Conservation (phyloP, 2,329 filamentous ascomycete species). For the Waltergamsia citrina region DNA sequence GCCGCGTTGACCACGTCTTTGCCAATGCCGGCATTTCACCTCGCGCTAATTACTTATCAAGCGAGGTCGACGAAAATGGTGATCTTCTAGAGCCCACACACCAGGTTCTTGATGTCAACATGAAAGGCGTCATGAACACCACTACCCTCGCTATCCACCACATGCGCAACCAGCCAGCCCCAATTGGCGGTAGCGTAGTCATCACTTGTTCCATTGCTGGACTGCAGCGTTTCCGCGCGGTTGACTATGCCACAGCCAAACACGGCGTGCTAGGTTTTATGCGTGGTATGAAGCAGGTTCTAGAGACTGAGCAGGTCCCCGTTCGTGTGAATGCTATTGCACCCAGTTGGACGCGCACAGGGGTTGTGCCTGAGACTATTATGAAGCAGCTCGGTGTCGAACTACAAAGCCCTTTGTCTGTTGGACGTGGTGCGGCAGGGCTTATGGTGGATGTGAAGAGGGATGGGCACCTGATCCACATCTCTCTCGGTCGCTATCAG, state of each 20-base stretch:
- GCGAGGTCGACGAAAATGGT: conserved; percentile 37
- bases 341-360: conserved; percentile 44
- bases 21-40: conserved; percentile 50
- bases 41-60: conserved; percentile 32
- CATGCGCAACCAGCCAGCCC: conserved; percentile 30
- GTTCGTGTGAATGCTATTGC: conserved; percentile 47
- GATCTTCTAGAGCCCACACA: conserved; percentile 34
- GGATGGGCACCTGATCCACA: conserved; percentile 43
- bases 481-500: conserved; percentile 33
- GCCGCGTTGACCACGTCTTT: conserved; percentile 71
- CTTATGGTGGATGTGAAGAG: conserved; percentile 37
- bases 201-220: conserved; percentile 40
- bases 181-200: conserved; percentile 40
- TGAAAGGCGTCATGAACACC: conserved; percentile 40
- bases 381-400: conserved; percentile 27
- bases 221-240: conserved; percentile 37
- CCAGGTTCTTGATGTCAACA: conserved; percentile 36
- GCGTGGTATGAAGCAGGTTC: conserved; percentile 30
- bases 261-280: conserved; percentile 45
- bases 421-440: conserved; percentile 36
- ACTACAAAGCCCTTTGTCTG: conserved; percentile 32
- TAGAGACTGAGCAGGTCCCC: conserved; percentile 25
- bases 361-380: conserved; percentile 28
- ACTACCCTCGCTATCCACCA: conserved; percentile 36
- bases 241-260: conserved; percentile 46